Evolutionary conservation across 805 yeast species (phyloP).

Genomic region (Myxozyma neotropica): DNA sequence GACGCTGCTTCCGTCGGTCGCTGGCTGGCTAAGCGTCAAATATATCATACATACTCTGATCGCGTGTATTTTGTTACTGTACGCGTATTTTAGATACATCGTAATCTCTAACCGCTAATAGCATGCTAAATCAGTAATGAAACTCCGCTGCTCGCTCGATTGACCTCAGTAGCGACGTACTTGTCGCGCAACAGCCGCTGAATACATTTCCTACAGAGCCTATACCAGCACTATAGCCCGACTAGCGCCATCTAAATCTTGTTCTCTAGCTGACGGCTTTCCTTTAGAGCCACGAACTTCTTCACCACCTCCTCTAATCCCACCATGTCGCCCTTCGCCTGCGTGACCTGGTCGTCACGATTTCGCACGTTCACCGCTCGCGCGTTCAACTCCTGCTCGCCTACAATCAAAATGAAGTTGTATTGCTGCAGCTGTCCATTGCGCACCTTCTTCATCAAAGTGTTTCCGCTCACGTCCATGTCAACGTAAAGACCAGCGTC

Average conservation of each 20-base stretch:
- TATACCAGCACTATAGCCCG: too few relatives aligned
- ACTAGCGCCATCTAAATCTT: conserved; percentile 6
- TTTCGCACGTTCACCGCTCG: conserved; percentile 91
- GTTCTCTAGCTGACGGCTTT: conserved; percentile 66
- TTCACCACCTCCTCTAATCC: conserved; percentile 69
- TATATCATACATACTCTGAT: too few relatives aligned
- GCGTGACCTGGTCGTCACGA: conserved; percentile 84
- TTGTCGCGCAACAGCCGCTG: too few relatives aligned
- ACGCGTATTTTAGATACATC: too few relatives aligned
- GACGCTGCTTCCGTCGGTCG: too few relatives aligned
- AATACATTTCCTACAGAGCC: too few relatives aligned
- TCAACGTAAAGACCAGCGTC: conserved; percentile 85
- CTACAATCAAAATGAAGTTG: conserved; percentile 95
- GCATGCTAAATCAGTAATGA: too few relatives aligned
- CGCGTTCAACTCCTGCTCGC: conserved; percentile 85
- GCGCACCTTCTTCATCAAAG: conserved; percentile 97
- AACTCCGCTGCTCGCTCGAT: too few relatives aligned
- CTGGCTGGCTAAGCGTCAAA: too few relatives aligned
- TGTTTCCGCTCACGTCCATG: conserved; percentile 90
- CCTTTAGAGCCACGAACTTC: conserved; percentile 68
- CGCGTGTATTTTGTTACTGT: too few relatives aligned
- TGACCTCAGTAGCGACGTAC: too few relatives aligned
- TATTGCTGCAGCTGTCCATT: conserved; percentile 92
- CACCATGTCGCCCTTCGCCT: conserved; percentile 83
- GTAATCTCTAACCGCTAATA: too few relatives aligned